Base-by-base conservation (phyloP, 2,329 filamentous ascomycete genomes). In the Fusarium sublunatum region DNA sequence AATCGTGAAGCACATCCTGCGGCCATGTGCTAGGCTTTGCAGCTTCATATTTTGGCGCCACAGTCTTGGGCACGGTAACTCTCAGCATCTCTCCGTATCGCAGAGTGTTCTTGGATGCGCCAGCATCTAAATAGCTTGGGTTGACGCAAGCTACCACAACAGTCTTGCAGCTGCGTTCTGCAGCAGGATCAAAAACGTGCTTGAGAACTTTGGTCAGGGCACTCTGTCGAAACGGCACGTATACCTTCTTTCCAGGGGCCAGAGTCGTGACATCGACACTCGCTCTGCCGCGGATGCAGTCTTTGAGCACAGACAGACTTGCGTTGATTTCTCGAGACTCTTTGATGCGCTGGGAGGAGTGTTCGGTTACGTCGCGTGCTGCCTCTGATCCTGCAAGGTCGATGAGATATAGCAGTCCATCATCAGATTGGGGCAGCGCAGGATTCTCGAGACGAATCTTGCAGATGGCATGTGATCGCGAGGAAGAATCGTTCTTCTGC, bases 351-450 rank as follows among this genome's bases (percentile, higher is more conserved):
- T 78, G 76, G 2, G 75, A 68, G 3, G 73, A 74, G 64, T 83
- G 80, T 5, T 61, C 60, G 0, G 69, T 67, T 2, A 76, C 68
- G 60, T 83, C 81, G 8, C 80, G 77, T 2, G 81, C 80, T 1
- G 74, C 75, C 59, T 85, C 82, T 7, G 80, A 83, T 1, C 81
- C 81, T 0, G 81, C 81, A 1, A 83, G 74, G 57, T 82, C 81
- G 44, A 83, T 68, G 2, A 83, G 74, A 62, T 80, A 83, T 4
- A 83, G 64, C 0, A 79, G 60, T 2, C 81, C 81, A 25, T 81
- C 79, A 13, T 76, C 72, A 4, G 69, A 68, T 2, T 62, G 57
- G 1, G 65, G 63, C 0, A 70, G 40, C 1, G 63, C 42, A 1
- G 70, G 68, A 35, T 78, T 74, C 53, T 74, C 69, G 53, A 82